Base-by-base conservation (phyloP, 2,329 filamentous ascomycete genomes). In the Fusarium anguioides region DNA sequence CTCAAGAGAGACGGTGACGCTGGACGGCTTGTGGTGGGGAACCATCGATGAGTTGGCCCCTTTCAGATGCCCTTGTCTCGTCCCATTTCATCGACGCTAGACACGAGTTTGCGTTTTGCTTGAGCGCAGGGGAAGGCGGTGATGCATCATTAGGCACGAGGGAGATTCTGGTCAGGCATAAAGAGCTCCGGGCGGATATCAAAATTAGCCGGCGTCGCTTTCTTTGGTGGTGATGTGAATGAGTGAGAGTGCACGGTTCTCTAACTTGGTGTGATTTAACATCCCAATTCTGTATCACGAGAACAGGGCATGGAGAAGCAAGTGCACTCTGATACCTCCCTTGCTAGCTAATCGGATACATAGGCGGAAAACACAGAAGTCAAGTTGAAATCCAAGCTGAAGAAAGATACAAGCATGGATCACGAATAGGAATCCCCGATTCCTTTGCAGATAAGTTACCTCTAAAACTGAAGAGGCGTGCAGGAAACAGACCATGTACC, bases 1-100 rank as follows among this genome's bases (percentile, higher is more conserved):
- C 46, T 51, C 41, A 49, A 63, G 71, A 72, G 62, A 73, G 66
- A 72, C 70, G 70, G 71, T 73, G 71, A 73, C 71, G 71, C 69
- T 73, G 35, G 52, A 58, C 47, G 58, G 71, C 65, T 72, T 49
- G 61, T 53, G 56, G 71, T 73, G 71, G 71, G 64, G 71, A 71
- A 71, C 60, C 44, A 72, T 67, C 60, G 69, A 73, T 73, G 71
- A 73, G 71, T 51, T 73, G 71, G 72, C 71, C 68, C 71, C 71
- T 72, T 65, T 71, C 54, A 59, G 59, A 60, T 60, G 68, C 66
- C 71, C 71, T 71, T 71, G 66, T 72, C 71, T 73, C 68, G 69
- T 71, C 65, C 71, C 69, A 72, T 71, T 60, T 33, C 49, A 53
- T 70, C 52, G 65, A 64, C 71, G 71, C 71, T 73, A 73, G 61